These are phyloP conservation scores for Quercus tomentella DNA, from an alignment of 331 rosid species.

Conservation along the genomic window DNA sequence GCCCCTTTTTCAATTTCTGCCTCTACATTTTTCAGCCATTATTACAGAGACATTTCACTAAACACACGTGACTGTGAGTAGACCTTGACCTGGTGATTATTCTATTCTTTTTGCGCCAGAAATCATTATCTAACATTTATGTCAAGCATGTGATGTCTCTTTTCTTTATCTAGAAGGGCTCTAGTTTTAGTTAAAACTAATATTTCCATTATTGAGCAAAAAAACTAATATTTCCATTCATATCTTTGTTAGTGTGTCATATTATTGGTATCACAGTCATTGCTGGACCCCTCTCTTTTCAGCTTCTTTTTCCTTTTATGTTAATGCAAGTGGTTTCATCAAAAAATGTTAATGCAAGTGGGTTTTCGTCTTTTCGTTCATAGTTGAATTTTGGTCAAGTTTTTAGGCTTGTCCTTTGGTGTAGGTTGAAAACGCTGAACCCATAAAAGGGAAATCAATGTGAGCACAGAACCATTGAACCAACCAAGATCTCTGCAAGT, in stretches of 20 bases:
- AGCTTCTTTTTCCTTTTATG: not conserved
- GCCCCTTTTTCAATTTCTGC: not conserved
- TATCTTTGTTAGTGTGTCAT: slow-evolving; percentile 17
- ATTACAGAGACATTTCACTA: not conserved
- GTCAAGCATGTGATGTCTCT: slow-evolving; percentile 24
- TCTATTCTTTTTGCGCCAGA: slow-evolving; percentile 4
- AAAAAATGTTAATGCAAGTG: not conserved
- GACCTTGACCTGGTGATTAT: slow-evolving; percentile 4
- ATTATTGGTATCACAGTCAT: not conserved
- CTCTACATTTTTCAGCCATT: slow-evolving; percentile 1
- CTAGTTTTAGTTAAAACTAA: not conserved
- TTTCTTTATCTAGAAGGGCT: not conserved
- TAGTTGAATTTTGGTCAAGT: not conserved
- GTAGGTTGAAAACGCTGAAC: not conserved
- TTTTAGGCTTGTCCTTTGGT: not conserved
- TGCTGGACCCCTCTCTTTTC: not conserved
- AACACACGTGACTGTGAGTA: not conserved
- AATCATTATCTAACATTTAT: slow-evolving; percentile 5
- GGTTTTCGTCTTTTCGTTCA: not conserved
- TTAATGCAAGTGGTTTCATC: slow-evolving; percentile 4
- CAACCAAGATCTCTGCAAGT: slow-evolving; percentile 22
- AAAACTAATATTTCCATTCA: slow-evolving; percentile 13
- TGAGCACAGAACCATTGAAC: not conserved
- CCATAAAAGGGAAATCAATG: slow-evolving; percentile 3
- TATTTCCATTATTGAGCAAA: not conserved